Base-by-base conservation (phyloP, 2,329 filamentous ascomycete species). In the Ophiognomonia clavigignenti-juglandacearum region DNA sequence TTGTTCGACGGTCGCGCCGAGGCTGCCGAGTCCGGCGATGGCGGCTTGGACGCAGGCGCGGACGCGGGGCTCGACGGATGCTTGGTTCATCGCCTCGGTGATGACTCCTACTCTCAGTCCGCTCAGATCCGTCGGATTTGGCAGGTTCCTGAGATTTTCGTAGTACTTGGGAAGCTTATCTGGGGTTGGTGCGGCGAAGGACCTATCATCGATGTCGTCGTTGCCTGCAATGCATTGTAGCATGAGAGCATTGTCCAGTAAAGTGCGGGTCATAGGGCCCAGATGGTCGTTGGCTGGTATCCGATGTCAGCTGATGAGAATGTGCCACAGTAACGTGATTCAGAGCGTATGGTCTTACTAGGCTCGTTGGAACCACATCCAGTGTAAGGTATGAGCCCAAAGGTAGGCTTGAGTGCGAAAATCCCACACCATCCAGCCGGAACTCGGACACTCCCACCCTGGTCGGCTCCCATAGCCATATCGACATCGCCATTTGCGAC, bases 401-500 rank as follows among this genome's bases (percentile, higher is more conserved):
- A 31, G 4, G 29, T 31, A 13, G 29, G 29, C 10, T 31, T 31
- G 4, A 31, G 29, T 31, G 11, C 29, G n/a, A 13, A 31, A 13
- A 31, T 13, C 4, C 29, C 29, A 31, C 29, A 31, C 29, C 29
- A 31, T 11, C 29, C 29, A 31, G 29, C 29, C 13, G 29, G 29
- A 10, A 31, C 29, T 31, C 29, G 29, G n/a, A 31, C 29, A n/a
- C 29, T 31, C 5, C 29, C 29, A 5, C 29, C 29, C n/a, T 31
- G 29, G 29, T 31, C 29, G 13, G 29, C 29, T 31, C 29, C 29
- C n/a, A 31, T 10, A 31, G 29, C 62, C 16, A 64, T 53, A 27
- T 64, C 62, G 6, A 59, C 61, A 7, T 53, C 54, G 2, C 58
- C 60, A 3, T 52, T 56, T 2, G 63, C 67, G 1, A 77, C 71